Evolutionary conservation across 116 monocot species (phyloP), one percentile per base, ranked within the genome.

Genomic region (Phalaenopsis hybrid): DNA sequence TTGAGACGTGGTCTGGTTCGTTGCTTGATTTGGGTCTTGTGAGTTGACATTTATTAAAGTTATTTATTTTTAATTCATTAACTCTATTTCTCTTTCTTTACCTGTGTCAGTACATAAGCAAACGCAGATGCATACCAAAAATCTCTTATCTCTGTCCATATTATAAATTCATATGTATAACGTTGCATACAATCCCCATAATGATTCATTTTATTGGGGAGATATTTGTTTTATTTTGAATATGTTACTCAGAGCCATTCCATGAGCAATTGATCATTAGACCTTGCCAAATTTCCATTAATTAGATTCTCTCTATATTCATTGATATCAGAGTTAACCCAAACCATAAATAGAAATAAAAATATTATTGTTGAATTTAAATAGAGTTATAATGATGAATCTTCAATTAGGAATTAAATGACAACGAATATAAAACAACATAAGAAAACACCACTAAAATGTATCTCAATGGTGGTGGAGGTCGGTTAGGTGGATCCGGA

Each of bases 21-120:
- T 89, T 87, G 74, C 31, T 97, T 37, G 91, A 94, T 89, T 87
- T 97, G 51, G 91, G 90, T 74, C 97, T 97, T 75, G 97, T 97
- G 81, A 88, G 94, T 87, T 83, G 21, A 50, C 28, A 50, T 25
- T 50, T 77, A 77, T 23, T 49, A 6, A 25, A 77, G 13, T 23
- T 45, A 13, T 43, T 44, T 45, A 28, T n/a, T 75, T 43, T 45
- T 45, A 78, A 13, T 70, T 70, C 12, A 12, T 70, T 37, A 5
- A 13, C 70, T 70, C 37, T 4, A 70, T 31, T 3, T 70, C 52
- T 52, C 52, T 52, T 70, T 70, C 23, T 70, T 70, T 61, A 23
- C 13, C 34, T 37, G 13, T 34, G 7, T 70, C 34, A 70, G 4
- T 70, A 70, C 78, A 78, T 28, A 52, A 52, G 52, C n/a, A 78